These are phyloP conservation scores for Trichoderma semiorbis DNA, from an alignment of 2,329 filamentous ascomycete genomes.

Conservation along the genomic window DNA sequence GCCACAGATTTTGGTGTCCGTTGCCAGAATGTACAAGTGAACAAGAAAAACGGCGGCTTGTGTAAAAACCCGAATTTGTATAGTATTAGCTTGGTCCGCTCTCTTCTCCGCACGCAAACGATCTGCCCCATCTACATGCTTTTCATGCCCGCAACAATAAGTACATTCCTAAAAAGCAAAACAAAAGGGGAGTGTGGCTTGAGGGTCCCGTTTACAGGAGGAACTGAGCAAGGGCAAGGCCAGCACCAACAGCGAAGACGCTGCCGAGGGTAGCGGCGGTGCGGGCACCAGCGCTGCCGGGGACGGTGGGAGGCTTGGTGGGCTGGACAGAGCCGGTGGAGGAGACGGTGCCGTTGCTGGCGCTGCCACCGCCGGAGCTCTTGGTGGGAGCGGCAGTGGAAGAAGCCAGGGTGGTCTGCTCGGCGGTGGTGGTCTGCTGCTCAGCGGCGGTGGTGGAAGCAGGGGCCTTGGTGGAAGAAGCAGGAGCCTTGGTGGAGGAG, in stretches of 20 bases:
- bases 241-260: constrained; percentile 29
- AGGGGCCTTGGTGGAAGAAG: constrained; percentile 17
- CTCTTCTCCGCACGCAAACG: constrained; percentile 22
- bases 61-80: constrained; percentile 28
- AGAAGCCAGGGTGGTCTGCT: constrained; percentile 22
- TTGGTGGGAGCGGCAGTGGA: constrained; percentile 22
- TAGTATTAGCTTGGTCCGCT: constrained; percentile 32
- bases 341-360: constrained; percentile 17
- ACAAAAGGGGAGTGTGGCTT: constrained; percentile 1
- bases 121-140: constrained; percentile 25
- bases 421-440: constrained; percentile 14
- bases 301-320: constrained; percentile 22
- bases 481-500: constrained; percentile 16
- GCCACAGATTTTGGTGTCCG: not conserved
- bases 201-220: constrained; percentile 26
- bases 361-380: constrained; percentile 17
- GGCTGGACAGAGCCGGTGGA: constrained; percentile 16
- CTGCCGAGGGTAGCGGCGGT: constrained; percentile 25
- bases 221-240: constrained; percentile 30
- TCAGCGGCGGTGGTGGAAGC: constrained; percentile 15
- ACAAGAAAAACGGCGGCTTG: constrained; percentile 22
- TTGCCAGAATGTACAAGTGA: constrained; percentile 4
- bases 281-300: constrained; percentile 28
- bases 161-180: constrained; percentile 25
- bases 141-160: constrained; percentile 24